Evolutionary conservation across 139 green algal species (phyloP).

Genomic region (Bryopsis sp.): DNA sequence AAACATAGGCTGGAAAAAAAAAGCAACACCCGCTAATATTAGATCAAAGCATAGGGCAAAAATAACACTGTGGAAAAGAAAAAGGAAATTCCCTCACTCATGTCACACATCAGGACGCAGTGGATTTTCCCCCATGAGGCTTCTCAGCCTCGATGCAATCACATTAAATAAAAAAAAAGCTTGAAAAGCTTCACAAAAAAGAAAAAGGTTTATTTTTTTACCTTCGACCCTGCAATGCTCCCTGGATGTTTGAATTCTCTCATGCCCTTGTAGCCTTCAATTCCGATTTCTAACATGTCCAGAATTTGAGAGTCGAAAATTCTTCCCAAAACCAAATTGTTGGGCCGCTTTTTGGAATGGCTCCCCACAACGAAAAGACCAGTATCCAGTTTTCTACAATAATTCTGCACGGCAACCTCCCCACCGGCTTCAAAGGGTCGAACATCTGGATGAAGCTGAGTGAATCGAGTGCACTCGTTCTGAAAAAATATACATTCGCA

Average conservation of each 20-base stretch:
- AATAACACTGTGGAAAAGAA: background rate
- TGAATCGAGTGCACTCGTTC: conserved; percentile 58
- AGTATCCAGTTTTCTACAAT: conserved; percentile 39
- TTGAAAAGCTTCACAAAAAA: no score
- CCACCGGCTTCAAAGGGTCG: conserved; percentile 66
- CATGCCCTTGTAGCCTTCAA: conserved; percentile 48
- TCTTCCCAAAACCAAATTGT: conserved; percentile 88
- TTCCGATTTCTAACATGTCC: conserved; percentile 76
- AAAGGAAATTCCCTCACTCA: no score
- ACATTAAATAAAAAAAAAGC: no score
- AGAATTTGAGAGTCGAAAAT: conserved; percentile 83
- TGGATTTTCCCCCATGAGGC: no score
- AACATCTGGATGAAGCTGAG: conserved; percentile 71
- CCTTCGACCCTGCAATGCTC: conserved; percentile 48
- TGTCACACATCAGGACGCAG: no score
- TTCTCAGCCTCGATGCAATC: no score
- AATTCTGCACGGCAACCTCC: conserved; percentile 43
- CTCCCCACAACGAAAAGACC: conserved; percentile 70
- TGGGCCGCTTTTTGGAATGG: conserved; percentile 91
- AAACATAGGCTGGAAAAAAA: conserved; percentile 57
- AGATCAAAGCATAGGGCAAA: no score
- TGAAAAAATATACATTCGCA: no score
- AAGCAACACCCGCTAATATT: no score
- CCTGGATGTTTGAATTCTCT: conserved; percentile 19
- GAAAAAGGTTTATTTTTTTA: conserved; percentile 2